Evolutionary conservation across 805 yeast species (phyloP).

Genomic region (Lipomyces mesembrius): DNA sequence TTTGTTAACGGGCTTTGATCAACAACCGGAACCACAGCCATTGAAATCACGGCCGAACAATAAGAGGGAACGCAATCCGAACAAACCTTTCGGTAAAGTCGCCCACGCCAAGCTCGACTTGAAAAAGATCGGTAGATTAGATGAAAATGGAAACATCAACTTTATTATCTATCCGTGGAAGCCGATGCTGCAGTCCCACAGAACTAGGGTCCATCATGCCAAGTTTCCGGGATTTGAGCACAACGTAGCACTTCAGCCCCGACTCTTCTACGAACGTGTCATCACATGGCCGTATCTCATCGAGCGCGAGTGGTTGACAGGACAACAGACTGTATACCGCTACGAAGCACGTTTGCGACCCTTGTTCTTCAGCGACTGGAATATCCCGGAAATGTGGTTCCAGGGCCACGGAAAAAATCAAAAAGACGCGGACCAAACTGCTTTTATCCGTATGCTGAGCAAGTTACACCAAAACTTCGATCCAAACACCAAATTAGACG

Average conservation of each 20-base stretch:
- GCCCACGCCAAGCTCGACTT: constrained; percentile 1
- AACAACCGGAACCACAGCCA: not conserved
- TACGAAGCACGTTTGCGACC: not conserved
- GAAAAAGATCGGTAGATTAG: not conserved
- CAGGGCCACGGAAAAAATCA: constrained; percentile 1
- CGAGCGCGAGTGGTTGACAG: constrained; percentile 2
- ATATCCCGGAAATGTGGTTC: not conserved
- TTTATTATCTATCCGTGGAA: constrained; percentile 1
- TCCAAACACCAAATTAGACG: not conserved
- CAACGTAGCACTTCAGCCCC: not conserved
- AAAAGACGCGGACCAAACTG: not conserved
- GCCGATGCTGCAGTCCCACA: constrained; percentile 3
- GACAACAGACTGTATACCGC: constrained; percentile 1
- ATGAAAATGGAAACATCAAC: constrained; percentile 1
- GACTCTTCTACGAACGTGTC: not conserved
- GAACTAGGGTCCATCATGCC: not conserved
- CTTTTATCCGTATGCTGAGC: constrained; percentile 3
- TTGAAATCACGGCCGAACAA: not conserved
- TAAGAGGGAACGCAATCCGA: not conserved
- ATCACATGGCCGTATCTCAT: not conserved
- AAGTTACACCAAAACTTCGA: not conserved
- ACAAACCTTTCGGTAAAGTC: not conserved
- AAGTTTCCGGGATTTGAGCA: constrained; percentile 1
- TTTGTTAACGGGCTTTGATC: not conserved
- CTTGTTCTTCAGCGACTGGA: not conserved